A percentile compares a stretch with the other conserved stretches of the same genome.
These are phyloP conservation scores for Vigna angularis DNA, from an alignment of 306 rosid genomes.

Conservation along the genomic window DNA sequence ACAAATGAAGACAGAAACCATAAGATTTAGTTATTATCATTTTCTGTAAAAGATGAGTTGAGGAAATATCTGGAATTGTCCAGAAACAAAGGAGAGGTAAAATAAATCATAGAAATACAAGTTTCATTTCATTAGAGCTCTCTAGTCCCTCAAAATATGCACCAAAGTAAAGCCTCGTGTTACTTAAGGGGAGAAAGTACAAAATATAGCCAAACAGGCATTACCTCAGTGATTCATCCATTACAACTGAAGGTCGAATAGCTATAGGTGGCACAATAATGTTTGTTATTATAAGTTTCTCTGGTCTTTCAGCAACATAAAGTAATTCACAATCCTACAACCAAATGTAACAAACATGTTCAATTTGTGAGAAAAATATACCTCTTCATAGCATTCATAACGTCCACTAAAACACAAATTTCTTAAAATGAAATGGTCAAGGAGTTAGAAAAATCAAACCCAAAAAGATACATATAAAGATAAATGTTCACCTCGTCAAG, in stretches of 20 bases:
- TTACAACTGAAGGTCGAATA: slow-evolving; percentile 90
- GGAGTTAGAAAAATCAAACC: slow-evolving; percentile 36
- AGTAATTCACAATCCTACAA: slow-evolving; percentile 89
- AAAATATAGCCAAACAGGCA: slow-evolving; percentile 34
- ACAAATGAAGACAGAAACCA: slow-evolving; percentile 38
- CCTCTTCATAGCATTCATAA: slow-evolving; percentile 24
- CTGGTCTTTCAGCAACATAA: slow-evolving; percentile 81
- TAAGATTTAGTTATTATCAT: slow-evolving; percentile 33
- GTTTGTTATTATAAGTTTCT: slow-evolving; percentile 69
- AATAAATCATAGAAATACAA: not conserved
- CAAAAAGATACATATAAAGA: slow-evolving; percentile 31
- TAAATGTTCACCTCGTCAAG: slow-evolving; percentile 64
- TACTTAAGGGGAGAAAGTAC: not conserved
- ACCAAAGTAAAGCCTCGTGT: slow-evolving; percentile 10
- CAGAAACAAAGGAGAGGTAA: slow-evolving; percentile 20
- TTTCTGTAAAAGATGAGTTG: slow-evolving; percentile 25
- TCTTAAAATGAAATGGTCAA: slow-evolving; percentile 1
- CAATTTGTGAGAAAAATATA: slow-evolving; percentile 42
- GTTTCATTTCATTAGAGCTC: not conserved
- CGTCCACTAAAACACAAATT: slow-evolving; percentile 13
- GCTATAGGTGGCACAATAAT: slow-evolving; percentile 86
- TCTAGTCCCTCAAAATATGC: not conserved
- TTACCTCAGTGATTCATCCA: slow-evolving; percentile 83
- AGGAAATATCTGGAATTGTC: slow-evolving; percentile 20
- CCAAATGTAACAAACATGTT: slow-evolving; percentile 39